Evolutionary conservation across 805 yeast genomes (phyloP).

Genomic region (Lipomyces japonicus): DNA sequence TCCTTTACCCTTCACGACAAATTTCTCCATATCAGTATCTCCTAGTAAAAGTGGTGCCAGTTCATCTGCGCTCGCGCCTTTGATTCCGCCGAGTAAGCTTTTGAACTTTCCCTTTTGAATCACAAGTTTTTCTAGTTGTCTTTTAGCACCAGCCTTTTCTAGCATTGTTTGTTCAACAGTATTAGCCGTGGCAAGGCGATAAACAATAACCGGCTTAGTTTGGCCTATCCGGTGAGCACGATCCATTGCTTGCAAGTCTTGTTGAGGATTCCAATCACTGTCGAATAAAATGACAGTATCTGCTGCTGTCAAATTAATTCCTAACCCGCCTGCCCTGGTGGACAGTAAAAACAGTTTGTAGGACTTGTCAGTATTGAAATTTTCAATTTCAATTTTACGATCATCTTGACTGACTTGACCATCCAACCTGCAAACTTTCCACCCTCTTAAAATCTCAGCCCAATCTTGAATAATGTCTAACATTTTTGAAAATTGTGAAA

Average conservation of each 20-base stretch:
- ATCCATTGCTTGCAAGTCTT: conserved; percentile 94
- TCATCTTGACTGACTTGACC: conserved; percentile 67
- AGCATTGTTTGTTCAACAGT: conserved; percentile 82
- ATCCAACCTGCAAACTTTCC: conserved; percentile 61
- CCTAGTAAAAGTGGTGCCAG: conserved; percentile 11
- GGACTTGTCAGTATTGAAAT: conserved; percentile 42
- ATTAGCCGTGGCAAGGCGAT: conserved; percentile 68
- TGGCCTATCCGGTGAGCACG: conserved; percentile 94
- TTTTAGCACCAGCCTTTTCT: conserved; percentile 72
- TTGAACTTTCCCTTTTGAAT: conserved; percentile 36
- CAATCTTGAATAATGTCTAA: conserved; percentile 79
- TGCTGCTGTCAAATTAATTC: conserved; percentile 79
- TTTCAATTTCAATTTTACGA: conserved; percentile 59
- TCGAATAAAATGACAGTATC: conserved; percentile 89
- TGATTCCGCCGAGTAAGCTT: conserved; percentile 1
- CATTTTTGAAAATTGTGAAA: conserved; percentile 81
- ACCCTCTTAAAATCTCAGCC: conserved; percentile 47
- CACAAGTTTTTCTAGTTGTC: conserved; percentile 70
- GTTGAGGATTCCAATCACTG: conserved; percentile 97
- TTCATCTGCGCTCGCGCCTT: conserved; percentile 7
- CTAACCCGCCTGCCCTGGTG: conserved; percentile 93
- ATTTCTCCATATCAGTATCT: conserved; percentile 15
- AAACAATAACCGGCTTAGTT: conserved; percentile 72
- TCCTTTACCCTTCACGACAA: conserved; percentile 20
- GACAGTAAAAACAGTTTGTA: conserved; percentile 65